A percentile compares a stretch with the other conserved stretches of the same genome.
Conservation (phyloP, 2,329 filamentous ascomycete species). For the Neofusicoccum laricinum region DNA sequence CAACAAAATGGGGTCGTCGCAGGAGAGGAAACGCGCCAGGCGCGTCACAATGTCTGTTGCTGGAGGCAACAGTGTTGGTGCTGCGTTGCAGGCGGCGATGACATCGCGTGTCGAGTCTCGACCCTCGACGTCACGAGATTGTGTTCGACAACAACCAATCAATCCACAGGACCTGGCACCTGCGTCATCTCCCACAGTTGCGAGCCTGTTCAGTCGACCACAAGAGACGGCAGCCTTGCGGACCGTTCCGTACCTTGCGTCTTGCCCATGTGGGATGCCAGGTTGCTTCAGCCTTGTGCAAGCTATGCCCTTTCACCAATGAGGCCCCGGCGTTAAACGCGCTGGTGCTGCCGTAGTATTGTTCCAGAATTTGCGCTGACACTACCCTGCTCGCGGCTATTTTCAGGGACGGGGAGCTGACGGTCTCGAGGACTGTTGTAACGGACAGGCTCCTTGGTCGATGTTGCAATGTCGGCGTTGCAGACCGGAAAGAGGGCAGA, state of each 20-base stretch:
- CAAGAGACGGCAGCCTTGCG: background rate
- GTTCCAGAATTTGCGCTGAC: background rate
- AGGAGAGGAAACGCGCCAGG: background rate
- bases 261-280: background rate
- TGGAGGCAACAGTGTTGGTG: background rate
- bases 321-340: background rate
- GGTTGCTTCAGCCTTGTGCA: background rate
- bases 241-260: conserved; percentile 12
- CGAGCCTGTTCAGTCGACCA: background rate
- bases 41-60: background rate
- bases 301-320: background rate
- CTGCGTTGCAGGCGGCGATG: background rate
- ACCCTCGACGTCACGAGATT: background rate
- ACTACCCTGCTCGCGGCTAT: background rate
- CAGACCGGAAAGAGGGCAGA: background rate
- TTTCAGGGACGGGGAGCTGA: background rate
- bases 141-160: background rate
- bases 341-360: background rate
- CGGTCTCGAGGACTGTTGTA: background rate
- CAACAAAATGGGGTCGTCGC: background rate
- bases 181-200: conserved; percentile 1
- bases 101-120: background rate
- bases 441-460: background rate
- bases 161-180: background rate
- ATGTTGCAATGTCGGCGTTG: background rate